phyloP scores from a whole-genome alignment of 2,329 filamentous ascomycete species.

The Incumbomyces lentus region DNA sequence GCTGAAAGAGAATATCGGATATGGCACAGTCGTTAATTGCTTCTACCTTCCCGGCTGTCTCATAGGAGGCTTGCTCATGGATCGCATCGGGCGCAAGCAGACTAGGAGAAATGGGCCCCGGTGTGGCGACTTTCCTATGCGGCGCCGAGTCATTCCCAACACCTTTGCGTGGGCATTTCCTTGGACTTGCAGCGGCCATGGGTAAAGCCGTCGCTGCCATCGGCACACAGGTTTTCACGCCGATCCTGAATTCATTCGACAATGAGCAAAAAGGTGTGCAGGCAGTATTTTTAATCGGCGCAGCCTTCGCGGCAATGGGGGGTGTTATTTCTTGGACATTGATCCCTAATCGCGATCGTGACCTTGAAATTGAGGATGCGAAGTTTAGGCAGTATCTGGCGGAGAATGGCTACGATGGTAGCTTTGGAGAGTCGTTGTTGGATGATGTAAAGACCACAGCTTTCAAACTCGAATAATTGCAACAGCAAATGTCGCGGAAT shows the following conservation, averaged over 20 bases:
- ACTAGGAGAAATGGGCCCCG: constrained; percentile 45
- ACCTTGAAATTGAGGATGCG: no score
- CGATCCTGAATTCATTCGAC: constrained; percentile 39
- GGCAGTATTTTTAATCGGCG: constrained; percentile 42
- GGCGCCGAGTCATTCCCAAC: constrained; percentile 43
- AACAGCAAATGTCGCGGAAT: no score
- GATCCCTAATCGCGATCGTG: constrained; percentile 31
- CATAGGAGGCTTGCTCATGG: constrained; percentile 39
- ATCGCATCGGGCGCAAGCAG: constrained; percentile 40
- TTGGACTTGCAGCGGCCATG: constrained; percentile 39
- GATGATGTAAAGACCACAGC: no score
- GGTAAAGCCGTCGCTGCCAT: constrained; percentile 43
- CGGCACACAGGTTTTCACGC: constrained; percentile 43
- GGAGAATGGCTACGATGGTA: no score
- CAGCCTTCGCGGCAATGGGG: constrained; percentile 39
- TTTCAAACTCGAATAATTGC: no score
- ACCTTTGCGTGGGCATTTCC: constrained; percentile 39
- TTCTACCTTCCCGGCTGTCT: constrained; percentile 42
- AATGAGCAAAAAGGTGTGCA: constrained; percentile 38
- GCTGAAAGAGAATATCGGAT: no score
- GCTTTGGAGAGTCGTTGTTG: no score
- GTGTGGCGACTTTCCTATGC: constrained; percentile 30
- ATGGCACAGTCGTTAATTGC: constrained; percentile 35
- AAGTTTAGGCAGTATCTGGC: no score
- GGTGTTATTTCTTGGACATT: constrained; percentile 36